Conservation (phyloP, 2,329 filamentous ascomycete species). For the Fusarium nematophilum region DNA sequence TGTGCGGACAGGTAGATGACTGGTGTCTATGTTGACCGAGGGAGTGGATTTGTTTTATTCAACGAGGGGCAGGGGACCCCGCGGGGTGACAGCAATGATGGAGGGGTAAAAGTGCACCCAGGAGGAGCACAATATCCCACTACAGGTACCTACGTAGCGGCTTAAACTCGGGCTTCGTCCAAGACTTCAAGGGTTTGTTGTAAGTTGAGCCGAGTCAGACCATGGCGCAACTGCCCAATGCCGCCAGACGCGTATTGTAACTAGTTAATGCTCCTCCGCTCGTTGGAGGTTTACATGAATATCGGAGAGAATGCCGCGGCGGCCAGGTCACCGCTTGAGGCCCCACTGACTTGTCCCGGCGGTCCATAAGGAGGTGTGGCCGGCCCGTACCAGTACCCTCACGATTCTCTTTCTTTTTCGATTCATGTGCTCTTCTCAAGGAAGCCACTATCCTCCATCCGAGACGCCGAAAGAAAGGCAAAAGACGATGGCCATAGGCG, state of each 20-base stretch:
- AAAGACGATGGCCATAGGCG: neutral
- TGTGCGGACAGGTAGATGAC: neutral
- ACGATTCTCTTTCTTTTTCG: neutral
- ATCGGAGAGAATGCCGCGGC: constrained; percentile 34
- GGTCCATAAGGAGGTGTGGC: constrained; percentile 7
- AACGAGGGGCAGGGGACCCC: constrained; percentile 19
- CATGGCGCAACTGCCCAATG: neutral
- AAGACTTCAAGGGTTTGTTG: neutral
- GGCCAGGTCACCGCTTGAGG: constrained; percentile 6
- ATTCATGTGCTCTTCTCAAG: neutral
- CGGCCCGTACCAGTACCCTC: constrained; percentile 4
- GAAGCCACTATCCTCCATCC: neutral
- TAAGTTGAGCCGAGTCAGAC: neutral
- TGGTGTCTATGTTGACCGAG: neutral
- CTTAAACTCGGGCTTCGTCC: constrained; percentile 11
- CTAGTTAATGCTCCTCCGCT: constrained; percentile 2
- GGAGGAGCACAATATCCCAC: neutral
- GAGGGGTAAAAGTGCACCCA: constrained; percentile 5
- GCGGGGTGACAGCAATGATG: constrained; percentile 19
- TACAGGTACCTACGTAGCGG: too few species aligned
- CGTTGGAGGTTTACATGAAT: neutral
- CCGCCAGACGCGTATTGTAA: constrained; percentile 2
- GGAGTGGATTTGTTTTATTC: constrained; percentile 8
- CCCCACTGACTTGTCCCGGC: too few species aligned
- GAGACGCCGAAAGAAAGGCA: neutral